phyloP scores from a whole-genome alignment of 1,139 yeast species.

The Yamadazyma mexicana region DNA sequence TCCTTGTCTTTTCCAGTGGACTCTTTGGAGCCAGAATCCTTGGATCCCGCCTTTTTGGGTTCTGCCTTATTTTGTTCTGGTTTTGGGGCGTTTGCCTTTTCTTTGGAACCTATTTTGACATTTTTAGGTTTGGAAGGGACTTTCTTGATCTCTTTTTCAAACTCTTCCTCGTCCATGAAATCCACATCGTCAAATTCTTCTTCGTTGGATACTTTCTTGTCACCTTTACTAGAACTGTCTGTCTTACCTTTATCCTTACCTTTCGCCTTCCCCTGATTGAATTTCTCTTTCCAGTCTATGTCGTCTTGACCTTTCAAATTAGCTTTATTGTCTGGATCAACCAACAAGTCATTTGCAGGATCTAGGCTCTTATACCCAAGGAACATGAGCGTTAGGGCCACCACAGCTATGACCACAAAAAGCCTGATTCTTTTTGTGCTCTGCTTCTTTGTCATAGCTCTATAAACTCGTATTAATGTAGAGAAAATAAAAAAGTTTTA shows the following conservation, averaged over 20 bases:
- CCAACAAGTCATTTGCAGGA: neutral
- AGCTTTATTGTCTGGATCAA: neutral
- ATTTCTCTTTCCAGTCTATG: conserved; percentile 2
- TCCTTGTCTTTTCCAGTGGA: no score
- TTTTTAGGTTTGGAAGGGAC: neutral
- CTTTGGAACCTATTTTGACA: no score
- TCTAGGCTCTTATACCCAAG: conserved; percentile 2
- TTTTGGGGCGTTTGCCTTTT: no score
- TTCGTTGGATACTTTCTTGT: neutral
- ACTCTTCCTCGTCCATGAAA: conserved; percentile 2
- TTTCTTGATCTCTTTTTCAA: neutral
- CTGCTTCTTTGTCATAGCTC: conserved; percentile 9
- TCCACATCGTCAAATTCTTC: neutral
- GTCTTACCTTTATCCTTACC: conserved; percentile 1
- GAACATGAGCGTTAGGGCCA: conserved; percentile 4
- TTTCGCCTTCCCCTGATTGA: conserved; percentile 2
- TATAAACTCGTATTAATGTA: no score
- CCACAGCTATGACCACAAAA: conserved; percentile 5
- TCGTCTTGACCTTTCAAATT: neutral
- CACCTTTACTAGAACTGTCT: neutral
- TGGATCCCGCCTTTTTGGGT: no score
- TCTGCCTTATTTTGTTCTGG: no score
- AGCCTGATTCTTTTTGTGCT: conserved; percentile 10
- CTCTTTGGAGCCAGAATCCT: no score
- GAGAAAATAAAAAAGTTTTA: no score